Conservation (phyloP, 345 rosid species). For the Geranium rotundifolium region DNA sequence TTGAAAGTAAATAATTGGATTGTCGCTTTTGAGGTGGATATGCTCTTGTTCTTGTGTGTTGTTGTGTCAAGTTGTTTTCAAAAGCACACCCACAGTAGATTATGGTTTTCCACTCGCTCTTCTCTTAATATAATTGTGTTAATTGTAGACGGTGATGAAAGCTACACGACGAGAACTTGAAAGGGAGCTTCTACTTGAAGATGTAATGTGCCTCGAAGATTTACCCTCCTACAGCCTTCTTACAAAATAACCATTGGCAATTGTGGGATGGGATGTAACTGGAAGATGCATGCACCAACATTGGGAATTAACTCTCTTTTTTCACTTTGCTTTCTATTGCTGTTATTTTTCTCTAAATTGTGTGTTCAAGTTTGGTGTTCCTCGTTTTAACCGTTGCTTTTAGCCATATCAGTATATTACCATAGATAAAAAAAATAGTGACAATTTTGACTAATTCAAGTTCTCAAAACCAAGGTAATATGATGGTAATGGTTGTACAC, state of each 20-base stretch:
- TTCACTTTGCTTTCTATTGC: neutral
- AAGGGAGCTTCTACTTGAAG: slow-evolving; percentile 74
- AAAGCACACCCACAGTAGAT: too few species aligned
- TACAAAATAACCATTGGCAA: slow-evolving; percentile 16
- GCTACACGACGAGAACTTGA: slow-evolving; percentile 81
- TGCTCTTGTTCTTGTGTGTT: neutral
- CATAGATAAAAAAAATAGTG: neutral
- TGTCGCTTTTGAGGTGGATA: neutral
- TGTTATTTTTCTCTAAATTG: neutral
- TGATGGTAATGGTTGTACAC: too few species aligned
- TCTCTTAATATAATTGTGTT: neutral
- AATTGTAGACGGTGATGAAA: slow-evolving; percentile 62
- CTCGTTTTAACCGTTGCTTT: neutral
- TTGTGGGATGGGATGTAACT: neutral
- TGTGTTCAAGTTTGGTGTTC: neutral
- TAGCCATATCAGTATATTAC: neutral
- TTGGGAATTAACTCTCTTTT: slow-evolving; percentile 6
- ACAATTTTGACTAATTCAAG: too few species aligned
- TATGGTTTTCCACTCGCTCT: neutral
- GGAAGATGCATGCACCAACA: neutral
- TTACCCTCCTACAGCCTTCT: slow-evolving; percentile 75
- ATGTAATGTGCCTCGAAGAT: slow-evolving; percentile 63
- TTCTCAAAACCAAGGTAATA: too few species aligned
- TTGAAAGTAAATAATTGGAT: neutral
- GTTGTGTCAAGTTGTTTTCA: too few species aligned